A percentile compares a stretch with the other conserved stretches of the same genome.
These are phyloP conservation scores for Carex scoparia DNA, from an alignment of 176 grass and related monocot genomes.

Conservation along the genomic window DNA sequence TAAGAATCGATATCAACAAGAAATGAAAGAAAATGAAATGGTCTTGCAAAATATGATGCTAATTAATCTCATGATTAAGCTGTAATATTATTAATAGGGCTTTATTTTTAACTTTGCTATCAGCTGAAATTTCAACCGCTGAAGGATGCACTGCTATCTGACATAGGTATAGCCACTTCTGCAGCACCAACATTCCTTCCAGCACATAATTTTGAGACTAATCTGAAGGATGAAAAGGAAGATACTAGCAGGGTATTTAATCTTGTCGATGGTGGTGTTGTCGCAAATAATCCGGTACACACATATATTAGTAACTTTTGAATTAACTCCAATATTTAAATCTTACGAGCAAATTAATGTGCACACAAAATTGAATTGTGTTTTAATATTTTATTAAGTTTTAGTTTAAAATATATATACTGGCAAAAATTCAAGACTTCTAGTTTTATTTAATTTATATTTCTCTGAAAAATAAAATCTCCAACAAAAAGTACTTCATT, in stretches of 20 bases:
- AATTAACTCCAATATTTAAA: no score
- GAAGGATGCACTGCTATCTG: slow-evolving; percentile 49
- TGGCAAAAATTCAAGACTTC: no score
- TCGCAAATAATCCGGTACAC: slow-evolving; percentile 69
- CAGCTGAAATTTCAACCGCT: slow-evolving; percentile 34
- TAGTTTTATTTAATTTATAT: no score
- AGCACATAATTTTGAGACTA: slow-evolving; percentile 53
- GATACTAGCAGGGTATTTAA: slow-evolving; percentile 26
- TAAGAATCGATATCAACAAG: not conserved
- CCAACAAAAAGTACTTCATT: no score
- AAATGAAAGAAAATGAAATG: not conserved
- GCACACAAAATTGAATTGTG: not conserved
- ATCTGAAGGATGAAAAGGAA: slow-evolving; percentile 4
- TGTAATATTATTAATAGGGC: not conserved
- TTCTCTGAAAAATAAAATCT: no score
- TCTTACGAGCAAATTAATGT: not conserved
- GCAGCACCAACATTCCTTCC: slow-evolving; percentile 72
- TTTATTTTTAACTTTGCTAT: slow-evolving; percentile 3
- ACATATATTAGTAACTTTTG: not conserved
- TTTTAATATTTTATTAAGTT: no score
- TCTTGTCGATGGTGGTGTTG: slow-evolving; percentile 64
- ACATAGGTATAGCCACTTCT: slow-evolving; percentile 60
- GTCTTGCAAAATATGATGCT: not conserved
- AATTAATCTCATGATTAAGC: not conserved
- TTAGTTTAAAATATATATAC: no score